phyloP scores from a whole-genome alignment of 2,329 filamentous ascomycete genomes.

The Arthrobotrys sphaeroides region DNA sequence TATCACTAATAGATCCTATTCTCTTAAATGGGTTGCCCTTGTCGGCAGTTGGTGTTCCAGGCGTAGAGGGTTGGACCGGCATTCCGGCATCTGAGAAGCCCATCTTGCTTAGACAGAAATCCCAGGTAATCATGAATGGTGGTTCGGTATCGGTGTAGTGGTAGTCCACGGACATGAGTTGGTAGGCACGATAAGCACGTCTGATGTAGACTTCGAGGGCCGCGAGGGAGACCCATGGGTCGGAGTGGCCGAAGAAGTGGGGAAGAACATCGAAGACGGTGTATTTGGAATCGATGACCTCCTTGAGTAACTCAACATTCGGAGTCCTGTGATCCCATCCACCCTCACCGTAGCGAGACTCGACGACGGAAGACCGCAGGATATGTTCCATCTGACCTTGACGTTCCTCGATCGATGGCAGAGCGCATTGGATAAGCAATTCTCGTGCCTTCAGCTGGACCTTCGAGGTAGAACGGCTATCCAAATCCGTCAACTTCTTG shows the following conservation, averaged over 20 bases:
- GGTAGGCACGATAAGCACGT: constrained; percentile 95
- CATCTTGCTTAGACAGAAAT: constrained; percentile 93
- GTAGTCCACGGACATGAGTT: constrained; percentile 88
- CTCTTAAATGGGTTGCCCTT: constrained; percentile 76
- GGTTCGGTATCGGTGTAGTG: constrained; percentile 76
- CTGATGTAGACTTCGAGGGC: constrained; percentile 96
- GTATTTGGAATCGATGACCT: constrained; percentile 98
- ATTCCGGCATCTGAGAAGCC: constrained; percentile 91
- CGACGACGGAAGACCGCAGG: constrained; percentile 89
- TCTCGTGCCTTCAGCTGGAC: constrained; percentile 97
- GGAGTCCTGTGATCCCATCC: constrained; percentile 97
- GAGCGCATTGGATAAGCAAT: constrained; percentile 94
- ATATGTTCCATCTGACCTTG: constrained; percentile 99
- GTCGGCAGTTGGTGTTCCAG: constrained; percentile 74
- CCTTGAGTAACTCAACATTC: constrained; percentile 88
- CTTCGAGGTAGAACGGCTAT: constrained; percentile 87
- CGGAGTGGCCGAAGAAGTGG: constrained; percentile 92
- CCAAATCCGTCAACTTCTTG: constrained; percentile 87
- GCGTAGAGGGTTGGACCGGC: constrained; percentile 78
- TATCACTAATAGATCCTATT: constrained; percentile 93
- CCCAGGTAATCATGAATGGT: constrained; percentile 87
- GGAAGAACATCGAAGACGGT: constrained; percentile 97
- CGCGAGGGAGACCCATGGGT: constrained; percentile 92
- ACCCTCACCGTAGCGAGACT: constrained; percentile 96
- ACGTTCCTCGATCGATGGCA: constrained; percentile 95